Evolutionary conservation across 2,329 filamentous ascomycete genomes (phyloP).

Genomic region (Penicillium sp.): DNA sequence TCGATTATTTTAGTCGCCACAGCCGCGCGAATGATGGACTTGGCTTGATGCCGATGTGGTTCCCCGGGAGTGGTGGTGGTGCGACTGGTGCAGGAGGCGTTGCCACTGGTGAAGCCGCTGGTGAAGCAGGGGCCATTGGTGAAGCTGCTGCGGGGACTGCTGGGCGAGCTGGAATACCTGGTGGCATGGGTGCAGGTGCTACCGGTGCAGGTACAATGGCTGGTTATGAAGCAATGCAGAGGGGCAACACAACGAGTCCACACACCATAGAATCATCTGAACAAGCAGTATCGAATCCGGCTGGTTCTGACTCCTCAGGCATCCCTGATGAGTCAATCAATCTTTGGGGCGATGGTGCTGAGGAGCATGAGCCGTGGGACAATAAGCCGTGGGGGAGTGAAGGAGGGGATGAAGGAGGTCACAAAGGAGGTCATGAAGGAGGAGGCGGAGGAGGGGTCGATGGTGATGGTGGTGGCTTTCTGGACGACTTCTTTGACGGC

Average conservation of each 20-base stretch:
- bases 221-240: conserved; percentile 63
- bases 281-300: conserved; percentile 14
- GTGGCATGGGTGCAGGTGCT: conserved; percentile 46
- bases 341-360: conserved; percentile 15
- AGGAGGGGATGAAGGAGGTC: conserved; percentile 26
- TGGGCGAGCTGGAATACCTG: conserved; percentile 41
- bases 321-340: conserved; percentile 28
- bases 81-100: conserved; percentile 39
- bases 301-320: conserved; percentile 18
- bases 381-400: conserved; percentile 21
- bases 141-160: conserved; percentile 36
- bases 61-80: conserved; percentile 47
- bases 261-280: conserved; percentile 18
- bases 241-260: conserved; percentile 43
- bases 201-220: conserved; percentile 60
- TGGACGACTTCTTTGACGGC: conserved; percentile 22
- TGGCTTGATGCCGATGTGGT: conserved; percentile 55
- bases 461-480: conserved; percentile 6
- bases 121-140: conserved; percentile 37
- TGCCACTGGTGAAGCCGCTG: conserved; percentile 39
- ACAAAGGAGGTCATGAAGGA: too few relatives aligned
- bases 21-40: conserved; percentile 47
- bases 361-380: not conserved
- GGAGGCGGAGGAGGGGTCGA: conserved; percentile 26
- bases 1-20: conserved; percentile 66